These are phyloP conservation scores for Chamaecrista fasciculata DNA, from an alignment of 306 rosid genomes.

Conservation along the genomic window DNA sequence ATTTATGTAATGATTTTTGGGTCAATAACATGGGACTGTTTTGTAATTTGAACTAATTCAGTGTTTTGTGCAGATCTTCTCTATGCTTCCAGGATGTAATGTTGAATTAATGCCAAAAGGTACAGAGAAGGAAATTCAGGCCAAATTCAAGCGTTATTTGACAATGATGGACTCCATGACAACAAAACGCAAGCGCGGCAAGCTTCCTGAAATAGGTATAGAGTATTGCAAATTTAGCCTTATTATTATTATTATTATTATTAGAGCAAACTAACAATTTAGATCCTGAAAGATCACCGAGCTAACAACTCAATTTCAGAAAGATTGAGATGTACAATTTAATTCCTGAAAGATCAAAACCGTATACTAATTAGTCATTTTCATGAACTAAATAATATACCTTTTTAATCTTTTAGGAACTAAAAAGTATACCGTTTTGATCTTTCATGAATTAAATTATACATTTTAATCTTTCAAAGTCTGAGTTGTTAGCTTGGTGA, in stretches of 20 bases:
- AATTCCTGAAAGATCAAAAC: no score
- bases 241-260: neutral
- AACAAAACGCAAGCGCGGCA: conserved; percentile 61
- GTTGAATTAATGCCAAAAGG: conserved; percentile 87
- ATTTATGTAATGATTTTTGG: neutral
- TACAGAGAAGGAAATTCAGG: conserved; percentile 85
- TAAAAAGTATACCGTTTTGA: no score
- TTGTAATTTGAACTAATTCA: conserved; percentile 11
- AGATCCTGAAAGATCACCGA: no score
- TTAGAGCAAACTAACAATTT: no score
- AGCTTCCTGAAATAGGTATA: neutral
- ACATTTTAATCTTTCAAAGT: no score
- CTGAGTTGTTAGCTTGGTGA: no score
- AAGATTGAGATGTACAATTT: no score
- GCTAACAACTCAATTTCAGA: no score
- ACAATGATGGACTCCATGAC: conserved; percentile 99
- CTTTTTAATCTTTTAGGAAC: no score
- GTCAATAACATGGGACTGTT: conserved; percentile 1
- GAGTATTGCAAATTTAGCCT: neutral
- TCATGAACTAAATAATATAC: no score
- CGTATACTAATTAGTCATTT: no score
- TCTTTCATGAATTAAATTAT: no score
- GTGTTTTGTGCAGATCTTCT: conserved; percentile 51
- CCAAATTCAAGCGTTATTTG: conserved; percentile 89
- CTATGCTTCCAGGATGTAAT: conserved; percentile 84